Percentiles rank a stretch among this genome's conserved stretches.
Evolutionary conservation across 2,329 filamentous ascomycete genomes (phyloP).

Genomic region (Alternaria sp.): DNA sequence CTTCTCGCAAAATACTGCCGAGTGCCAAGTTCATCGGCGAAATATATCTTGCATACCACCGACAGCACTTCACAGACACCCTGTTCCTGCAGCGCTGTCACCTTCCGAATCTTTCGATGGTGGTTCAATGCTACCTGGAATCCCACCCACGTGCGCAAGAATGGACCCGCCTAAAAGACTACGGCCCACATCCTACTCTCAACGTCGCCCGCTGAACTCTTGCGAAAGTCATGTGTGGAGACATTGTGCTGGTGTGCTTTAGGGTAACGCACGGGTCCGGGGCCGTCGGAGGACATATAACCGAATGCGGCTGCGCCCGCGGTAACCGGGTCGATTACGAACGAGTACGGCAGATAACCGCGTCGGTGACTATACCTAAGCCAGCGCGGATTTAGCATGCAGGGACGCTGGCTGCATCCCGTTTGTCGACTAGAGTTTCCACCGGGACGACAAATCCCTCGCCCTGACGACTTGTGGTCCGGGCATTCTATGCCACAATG

Average conservation of each 20-base stretch:
- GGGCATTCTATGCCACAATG: background rate
- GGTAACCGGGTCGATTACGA: background rate
- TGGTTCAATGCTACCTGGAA: background rate
- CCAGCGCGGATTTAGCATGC: background rate
- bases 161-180: background rate
- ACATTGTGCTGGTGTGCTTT: background rate
- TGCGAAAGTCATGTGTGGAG: background rate
- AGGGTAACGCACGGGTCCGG: background rate
- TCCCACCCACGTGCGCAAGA: background rate
- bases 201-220: background rate
- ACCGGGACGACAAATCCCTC: background rate
- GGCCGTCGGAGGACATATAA: background rate
- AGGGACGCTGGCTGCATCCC: background rate
- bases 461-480: background rate
- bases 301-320: conserved; percentile 5
- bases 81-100: conserved; percentile 1
- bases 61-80: background rate
- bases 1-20: background rate
- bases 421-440: background rate
- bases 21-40: background rate
- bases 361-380: background rate
- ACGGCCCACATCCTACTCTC: background rate
- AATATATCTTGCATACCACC: background rate
- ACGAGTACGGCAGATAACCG: background rate
- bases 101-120: background rate